A percentile compares a stretch with the other conserved stretches of the same genome.
phyloP scores from a whole-genome alignment of 2,329 filamentous ascomycete species.

The Hymenoscyphus fructigenus region DNA sequence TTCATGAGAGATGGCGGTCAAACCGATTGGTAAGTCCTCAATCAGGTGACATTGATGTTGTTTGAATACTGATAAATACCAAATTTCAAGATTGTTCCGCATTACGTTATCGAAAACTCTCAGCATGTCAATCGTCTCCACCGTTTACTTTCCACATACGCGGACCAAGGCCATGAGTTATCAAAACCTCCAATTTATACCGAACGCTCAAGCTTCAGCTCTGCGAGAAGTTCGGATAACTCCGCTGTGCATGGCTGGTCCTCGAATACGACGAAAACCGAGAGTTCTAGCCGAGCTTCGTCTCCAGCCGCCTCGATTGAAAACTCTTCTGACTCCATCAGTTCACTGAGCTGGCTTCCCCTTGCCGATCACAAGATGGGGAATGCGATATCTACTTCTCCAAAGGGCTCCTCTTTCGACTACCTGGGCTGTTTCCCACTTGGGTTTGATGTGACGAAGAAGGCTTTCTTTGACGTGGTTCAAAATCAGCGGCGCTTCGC shows the following conservation, averaged over 20 bases:
- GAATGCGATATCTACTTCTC: conserved; percentile 17
- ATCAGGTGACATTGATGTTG: not conserved
- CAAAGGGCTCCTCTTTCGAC: conserved; percentile 27
- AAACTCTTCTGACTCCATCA: conserved; percentile 13
- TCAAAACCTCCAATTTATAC: not conserved
- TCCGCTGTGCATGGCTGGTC: conserved; percentile 10
- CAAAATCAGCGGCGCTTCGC: conserved; percentile 29
- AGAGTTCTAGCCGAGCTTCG: conserved; percentile 4
- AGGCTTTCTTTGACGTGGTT: conserved; percentile 31
- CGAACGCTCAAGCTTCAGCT: conserved; percentile 10
- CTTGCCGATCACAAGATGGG: conserved; percentile 13
- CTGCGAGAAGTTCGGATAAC: not conserved
- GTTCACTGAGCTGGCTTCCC: conserved; percentile 21
- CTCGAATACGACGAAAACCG: conserved; percentile 4
- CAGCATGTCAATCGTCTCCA: conserved; percentile 10
- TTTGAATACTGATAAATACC: not conserved
- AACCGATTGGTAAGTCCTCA: conserved; percentile 25
- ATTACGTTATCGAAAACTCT: conserved; percentile 3
- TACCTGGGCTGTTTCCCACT: conserved; percentile 36
- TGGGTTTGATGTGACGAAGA: conserved; percentile 28
- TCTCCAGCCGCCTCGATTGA: conserved; percentile 9
- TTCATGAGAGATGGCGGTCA: conserved; percentile 31
- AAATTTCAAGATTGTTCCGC: conserved; percentile 5
- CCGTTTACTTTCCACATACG: not conserved
- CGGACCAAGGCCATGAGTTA: not conserved